A percentile compares a stretch with the other conserved stretches of the same genome.
phyloP scores from a whole-genome alignment of 768 basidiomycete species.

The Agaricus sinodeliciosus region DNA sequence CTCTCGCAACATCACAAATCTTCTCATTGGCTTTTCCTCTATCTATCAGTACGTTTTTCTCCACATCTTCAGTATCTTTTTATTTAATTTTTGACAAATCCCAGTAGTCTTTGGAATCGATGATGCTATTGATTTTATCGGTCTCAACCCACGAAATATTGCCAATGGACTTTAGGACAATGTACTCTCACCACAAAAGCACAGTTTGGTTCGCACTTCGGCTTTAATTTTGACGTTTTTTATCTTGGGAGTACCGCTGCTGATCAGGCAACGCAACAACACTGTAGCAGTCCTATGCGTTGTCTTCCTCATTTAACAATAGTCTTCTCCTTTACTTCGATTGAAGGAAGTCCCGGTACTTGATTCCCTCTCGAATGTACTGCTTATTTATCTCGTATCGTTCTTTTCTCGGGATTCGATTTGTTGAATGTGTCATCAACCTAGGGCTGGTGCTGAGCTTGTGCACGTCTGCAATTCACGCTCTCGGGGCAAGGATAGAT shows the following conservation, averaged over 20 bases:
- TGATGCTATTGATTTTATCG: constrained; percentile 14
- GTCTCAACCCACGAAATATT: constrained; percentile 14
- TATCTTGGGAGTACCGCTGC: constrained; percentile 4
- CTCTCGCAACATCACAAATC: constrained; percentile 1
- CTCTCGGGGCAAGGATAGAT: constrained; percentile 13
- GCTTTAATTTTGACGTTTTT: constrained; percentile 12
- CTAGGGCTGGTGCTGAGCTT: constrained; percentile 10
- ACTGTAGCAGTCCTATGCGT: constrained; percentile 7
- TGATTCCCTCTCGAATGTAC: neutral
- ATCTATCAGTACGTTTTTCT: constrained; percentile 4
- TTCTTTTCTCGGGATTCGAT: constrained; percentile 11
- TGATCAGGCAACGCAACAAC: constrained; percentile 10
- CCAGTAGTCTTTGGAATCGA: constrained; percentile 15
- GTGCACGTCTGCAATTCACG: constrained; percentile 12
- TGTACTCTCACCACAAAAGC: constrained; percentile 10
- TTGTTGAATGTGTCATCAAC: constrained; percentile 6
- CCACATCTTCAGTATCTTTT: constrained; percentile 5
- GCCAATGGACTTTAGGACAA: constrained; percentile 10
- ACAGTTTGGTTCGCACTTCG: constrained; percentile 8
- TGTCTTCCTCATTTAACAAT: constrained; percentile 12
- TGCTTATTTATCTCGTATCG: constrained; percentile 13
- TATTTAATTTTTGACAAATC: neutral
- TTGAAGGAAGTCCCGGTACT: constrained; percentile 8
- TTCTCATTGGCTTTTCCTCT: constrained; percentile 8
- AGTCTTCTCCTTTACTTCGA: constrained; percentile 13